Evolutionary conservation across 2,329 filamentous ascomycete species (phyloP), one percentile per base, ranked within the genome.

Genomic region (Ploettnerulaceae sp.): DNA sequence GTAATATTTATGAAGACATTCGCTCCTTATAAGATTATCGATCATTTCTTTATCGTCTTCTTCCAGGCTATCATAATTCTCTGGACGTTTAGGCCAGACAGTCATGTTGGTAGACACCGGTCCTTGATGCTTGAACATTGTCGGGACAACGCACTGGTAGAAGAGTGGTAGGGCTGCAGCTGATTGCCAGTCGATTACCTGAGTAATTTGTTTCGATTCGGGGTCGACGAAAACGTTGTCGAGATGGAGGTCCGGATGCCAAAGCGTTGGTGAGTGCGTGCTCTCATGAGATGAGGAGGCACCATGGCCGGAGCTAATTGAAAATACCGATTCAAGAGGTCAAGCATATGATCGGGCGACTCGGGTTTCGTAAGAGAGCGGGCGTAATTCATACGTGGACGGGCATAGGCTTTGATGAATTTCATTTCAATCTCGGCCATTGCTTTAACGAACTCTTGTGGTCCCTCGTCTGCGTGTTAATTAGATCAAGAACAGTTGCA

Each of bases 221-320:
- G 55, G 55, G 28, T 59, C 51, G 32, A 60, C 51, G 14, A 57
- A 60, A 40, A 59, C 41, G 21, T 70, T 70, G 40, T 66, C 58
- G 18, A n/a, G n/a, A n/a, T n/a, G n/a, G n/a, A n/a, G n/a, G n/a
- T n/a, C n/a, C n/a, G n/a, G n/a, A n/a, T n/a, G n/a, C n/a, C n/a
- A n/a, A n/a, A n/a, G n/a, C n/a, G n/a, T n/a, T n/a, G n/a, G n/a
- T n/a, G n/a, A n/a, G 29, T 33, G 6, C 14, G 6, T 33, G 18
- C 18, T 15, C 2, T 33, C 29, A 29, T 4, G 53, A 64, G 66
- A 52, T 70, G 61, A 28, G 70, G 51, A 12, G 48, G 45, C 24
- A 47, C 37, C 33, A 54, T 35, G 15, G 44, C 21, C 11, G 45
- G 42, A 34, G 31, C 43, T 18, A 51, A 22, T 44, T 39, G 4